phyloP scores from a whole-genome alignment of 768 basidiomycete species.

The Pleurotus djamor region DNA sequence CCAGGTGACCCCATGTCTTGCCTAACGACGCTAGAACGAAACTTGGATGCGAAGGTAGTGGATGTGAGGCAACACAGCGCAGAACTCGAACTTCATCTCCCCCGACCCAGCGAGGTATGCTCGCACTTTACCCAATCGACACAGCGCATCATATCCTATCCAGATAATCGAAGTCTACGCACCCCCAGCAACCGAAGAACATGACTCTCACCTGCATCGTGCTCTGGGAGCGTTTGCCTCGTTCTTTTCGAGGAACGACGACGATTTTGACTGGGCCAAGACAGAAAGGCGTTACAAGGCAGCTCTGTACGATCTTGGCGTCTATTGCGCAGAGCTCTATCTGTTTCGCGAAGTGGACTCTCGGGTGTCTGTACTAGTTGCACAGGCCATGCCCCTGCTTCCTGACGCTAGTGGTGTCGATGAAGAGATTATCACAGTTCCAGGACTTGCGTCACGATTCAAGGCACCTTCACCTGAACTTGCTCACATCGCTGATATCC shows the following conservation, averaged over 20 bases:
- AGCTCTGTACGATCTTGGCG: slow-evolving; percentile 64
- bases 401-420: slow-evolving; percentile 3
- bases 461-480: slow-evolving; percentile 36
- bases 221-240: slow-evolving; percentile 32
- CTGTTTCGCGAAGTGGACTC: slow-evolving; percentile 59
- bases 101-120: slow-evolving; percentile 65
- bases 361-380: slow-evolving; percentile 39
- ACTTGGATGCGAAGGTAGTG: slow-evolving; percentile 71
- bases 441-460: slow-evolving; percentile 14
- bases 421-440: slow-evolving; percentile 8
- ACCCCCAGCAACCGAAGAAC: slow-evolving; percentile 46
- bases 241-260: slow-evolving; percentile 49
- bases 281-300: slow-evolving; percentile 61
- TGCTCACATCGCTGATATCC: slow-evolving; percentile 44
- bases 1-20: slow-evolving; percentile 65
- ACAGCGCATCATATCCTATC: not conserved
- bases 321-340: slow-evolving; percentile 74
- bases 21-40: slow-evolving; percentile 61
- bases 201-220: slow-evolving; percentile 48
- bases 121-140: not conserved
- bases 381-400: slow-evolving; percentile 13
- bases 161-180: slow-evolving; percentile 59
- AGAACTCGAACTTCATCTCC: slow-evolving; percentile 62
- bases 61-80: slow-evolving; percentile 69
- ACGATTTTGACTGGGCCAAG: slow-evolving; percentile 51